Base-by-base conservation (phyloP, 371 early-diverging fungal genomes). In the Saksenaea vasiformis region DNA sequence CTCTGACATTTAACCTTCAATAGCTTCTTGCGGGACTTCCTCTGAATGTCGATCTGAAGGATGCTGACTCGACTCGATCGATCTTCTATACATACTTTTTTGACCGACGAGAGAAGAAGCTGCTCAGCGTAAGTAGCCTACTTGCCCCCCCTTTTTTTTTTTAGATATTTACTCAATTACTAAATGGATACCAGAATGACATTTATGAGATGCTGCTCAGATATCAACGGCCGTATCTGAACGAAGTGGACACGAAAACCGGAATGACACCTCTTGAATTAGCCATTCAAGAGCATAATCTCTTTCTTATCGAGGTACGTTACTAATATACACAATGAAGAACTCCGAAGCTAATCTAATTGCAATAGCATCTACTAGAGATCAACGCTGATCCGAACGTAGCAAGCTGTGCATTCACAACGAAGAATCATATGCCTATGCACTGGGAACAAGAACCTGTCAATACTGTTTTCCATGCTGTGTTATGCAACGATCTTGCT, bases 241-340 rank as follows among this genome's bases (percentile, higher is more conserved):
- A 74, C 38, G 14, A 24, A 2, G 41, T 80, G 1, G 85, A 86
- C 60, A 22, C 55, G 1, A 56, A 64, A 2, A 80, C 80, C 4
- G 76, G 80, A 0, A 77, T 72, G 67, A 85, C 85, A 0, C 80
- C 80, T n/a, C 58, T 88, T 5, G 87, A 86, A 64, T 60, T 65
- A 58, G 83, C 84, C 5, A 82, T 86, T 24, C 58, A 64, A 1
- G 41, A 76, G 28, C 65, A 61, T n/a, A 69, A 82, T 47, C 15
- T 41, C 1, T 36, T 60, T 1, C 39, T 78, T 37, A 58, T 82
- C 11, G 61, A 75, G 66, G 80, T 80, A 77, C n/a, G 37, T 15
- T 34, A 3, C 5, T 13, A 2, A 7, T 35, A n/a, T 11, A 56
- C 11, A 26, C 19, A 3, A 3, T 22, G 22, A 47, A 47, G 37